Base-by-base conservation (phyloP, 1,139 yeast species). In the Fermentozyma sake region DNA sequence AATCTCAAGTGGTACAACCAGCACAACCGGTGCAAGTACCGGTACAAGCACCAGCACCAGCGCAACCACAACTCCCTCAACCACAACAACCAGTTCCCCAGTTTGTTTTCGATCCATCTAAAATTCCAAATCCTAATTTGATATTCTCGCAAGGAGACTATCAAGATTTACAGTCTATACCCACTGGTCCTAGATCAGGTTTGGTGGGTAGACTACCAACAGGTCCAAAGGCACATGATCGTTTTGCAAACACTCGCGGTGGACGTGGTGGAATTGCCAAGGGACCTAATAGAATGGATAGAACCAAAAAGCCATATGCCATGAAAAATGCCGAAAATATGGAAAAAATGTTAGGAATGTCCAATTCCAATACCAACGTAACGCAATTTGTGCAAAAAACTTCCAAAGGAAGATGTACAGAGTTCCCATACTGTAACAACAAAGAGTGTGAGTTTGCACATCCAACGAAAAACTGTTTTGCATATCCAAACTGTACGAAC, bases 401-500 rank as follows among this genome's bases (percentile, higher is more conserved):
- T 24, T 57, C 73, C 27, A 72, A 68, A 38, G 80, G 80, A 23
- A 75, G 95, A 51, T 86, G 96, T 52, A 67, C 68, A 18, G 72
- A 79, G 32, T 84, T 84, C 61, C 96, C 96, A 18, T 73, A 79
- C 47, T 86, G 96, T 59, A 55, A 67, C 29, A 72, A 74, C 31
- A 75, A 65, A 48, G 74, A 75, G 28, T 86, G 95, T 53, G 71
- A 68, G 30, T 79, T 72, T 46, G 74, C 87, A 2, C 96, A 86
- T 55, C 95, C 96, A 14, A 76, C 86, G 2, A 80, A 72, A 42
- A 67, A 67, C 8, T 86, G 96, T 53, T 75, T 70, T 53, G 72
- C 73, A n/a, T 84, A 68, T 52, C 94, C 94, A 30, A 72, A 79
- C 46, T 86, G 96, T 58, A 71, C 83, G 15, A 79, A 81, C 44